phyloP scores from a whole-genome alignment of 2,329 filamentous ascomycete genomes.

The Thelonectria blattea region DNA sequence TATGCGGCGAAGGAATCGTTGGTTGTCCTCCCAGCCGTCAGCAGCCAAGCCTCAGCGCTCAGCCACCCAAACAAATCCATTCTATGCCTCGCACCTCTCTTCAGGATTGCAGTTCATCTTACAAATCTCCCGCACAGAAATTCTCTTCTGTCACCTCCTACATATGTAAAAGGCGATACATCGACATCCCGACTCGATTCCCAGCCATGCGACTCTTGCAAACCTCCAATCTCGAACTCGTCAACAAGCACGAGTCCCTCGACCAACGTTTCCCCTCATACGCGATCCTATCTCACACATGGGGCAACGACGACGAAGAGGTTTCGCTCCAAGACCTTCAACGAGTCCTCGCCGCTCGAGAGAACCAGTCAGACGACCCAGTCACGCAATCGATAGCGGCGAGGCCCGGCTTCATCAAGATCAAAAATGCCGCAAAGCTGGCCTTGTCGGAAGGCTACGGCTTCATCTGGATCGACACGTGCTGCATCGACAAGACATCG shows the following conservation, averaged over 20 bases:
- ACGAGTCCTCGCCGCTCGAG: not conserved
- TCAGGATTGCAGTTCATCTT: too few relatives aligned
- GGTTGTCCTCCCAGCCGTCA: too few relatives aligned
- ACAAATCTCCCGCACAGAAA: too few relatives aligned
- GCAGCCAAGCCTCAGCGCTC: too few relatives aligned
- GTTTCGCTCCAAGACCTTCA: conserved; percentile 8
- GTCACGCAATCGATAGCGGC: not conserved
- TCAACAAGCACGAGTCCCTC: not conserved
- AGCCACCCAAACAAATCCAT: too few relatives aligned
- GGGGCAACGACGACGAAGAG: conserved; percentile 13
- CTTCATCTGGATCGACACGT: conserved; percentile 22
- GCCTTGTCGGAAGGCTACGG: conserved; percentile 1
- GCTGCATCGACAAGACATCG: conserved; percentile 26
- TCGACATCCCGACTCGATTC: too few relatives aligned
- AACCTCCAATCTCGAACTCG: not conserved
- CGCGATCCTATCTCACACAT: conserved; percentile 17
- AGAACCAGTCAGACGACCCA: not conserved
- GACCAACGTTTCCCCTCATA: conserved; percentile 2
- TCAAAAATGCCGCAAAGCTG: not conserved
- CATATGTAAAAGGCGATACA: too few relatives aligned
- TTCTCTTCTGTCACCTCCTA: too few relatives aligned
- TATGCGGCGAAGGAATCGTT: too few relatives aligned
- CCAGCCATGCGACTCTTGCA: conserved; percentile 1
- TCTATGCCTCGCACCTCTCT: too few relatives aligned
- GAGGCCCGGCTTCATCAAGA: conserved; percentile 1